A percentile compares a stretch with the other conserved stretches of the same genome.
These are phyloP conservation scores for Globisporangium megalacanthum DNA, from an alignment of 352 stramenopile genomes.

Conservation along the genomic window DNA sequence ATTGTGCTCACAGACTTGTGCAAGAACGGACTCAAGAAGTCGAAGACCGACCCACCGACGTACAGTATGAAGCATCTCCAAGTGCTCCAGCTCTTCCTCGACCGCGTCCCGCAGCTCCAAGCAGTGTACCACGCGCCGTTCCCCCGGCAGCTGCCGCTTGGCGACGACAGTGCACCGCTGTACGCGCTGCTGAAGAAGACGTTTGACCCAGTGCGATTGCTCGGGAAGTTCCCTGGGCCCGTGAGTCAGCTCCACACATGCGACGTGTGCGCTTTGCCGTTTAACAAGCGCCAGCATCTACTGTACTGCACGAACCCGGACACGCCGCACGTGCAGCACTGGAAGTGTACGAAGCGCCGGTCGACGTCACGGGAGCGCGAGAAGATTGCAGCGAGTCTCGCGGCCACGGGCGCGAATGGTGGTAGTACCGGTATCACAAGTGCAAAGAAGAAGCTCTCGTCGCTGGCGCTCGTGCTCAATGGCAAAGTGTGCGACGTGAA, in stretches of 20 bases:
- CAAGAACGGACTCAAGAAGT: conserved; percentile 38
- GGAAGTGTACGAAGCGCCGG: conserved; percentile 67
- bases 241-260: conserved; percentile 54
- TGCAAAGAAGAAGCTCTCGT: conserved; percentile 55
- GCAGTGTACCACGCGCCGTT: conserved; percentile 34
- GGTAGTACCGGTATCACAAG: conserved; percentile 6
- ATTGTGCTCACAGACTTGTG: conserved; percentile 42
- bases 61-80: conserved; percentile 63
- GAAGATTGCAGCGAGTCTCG: conserved; percentile 17
- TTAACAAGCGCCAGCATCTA: conserved; percentile 68
- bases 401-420: not conserved
- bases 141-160: conserved; percentile 19
- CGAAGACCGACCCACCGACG: conserved; percentile 43
- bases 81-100: conserved; percentile 61
- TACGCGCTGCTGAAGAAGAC: conserved; percentile 40
- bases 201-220: conserved; percentile 48
- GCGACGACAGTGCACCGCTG: conserved; percentile 48
- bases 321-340: conserved; percentile 59
- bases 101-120: conserved; percentile 58
- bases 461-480: conserved; percentile 44
- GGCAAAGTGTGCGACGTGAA: conserved; percentile 53
- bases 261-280: conserved; percentile 61
- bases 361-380: conserved; percentile 20
- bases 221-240: conserved; percentile 51
- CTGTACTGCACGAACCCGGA: conserved; percentile 59